Evolutionary conservation across 441 rosid genomes (phyloP).

Genomic region (Dalechampia spathulata): DNA sequence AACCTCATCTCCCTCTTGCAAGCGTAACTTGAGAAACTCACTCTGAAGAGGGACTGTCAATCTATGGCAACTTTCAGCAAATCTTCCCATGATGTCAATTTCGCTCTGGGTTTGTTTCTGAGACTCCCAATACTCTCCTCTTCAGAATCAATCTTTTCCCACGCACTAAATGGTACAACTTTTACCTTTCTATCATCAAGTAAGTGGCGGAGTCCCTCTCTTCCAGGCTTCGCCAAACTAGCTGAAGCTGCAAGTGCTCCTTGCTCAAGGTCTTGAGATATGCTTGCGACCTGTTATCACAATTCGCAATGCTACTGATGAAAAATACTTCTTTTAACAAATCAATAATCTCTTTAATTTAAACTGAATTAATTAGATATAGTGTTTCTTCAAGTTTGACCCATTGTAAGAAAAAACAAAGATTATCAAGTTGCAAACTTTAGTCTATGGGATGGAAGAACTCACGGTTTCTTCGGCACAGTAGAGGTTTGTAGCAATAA

Average conservation of each 20-base stretch:
- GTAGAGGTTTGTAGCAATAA: constrained; percentile 76
- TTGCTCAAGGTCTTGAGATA: constrained; percentile 53
- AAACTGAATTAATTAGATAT: no score
- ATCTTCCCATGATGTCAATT: constrained; percentile 52
- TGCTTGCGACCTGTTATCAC: constrained; percentile 55
- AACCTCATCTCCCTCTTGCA: background rate
- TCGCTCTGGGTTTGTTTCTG: constrained; percentile 62
- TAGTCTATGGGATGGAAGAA: background rate
- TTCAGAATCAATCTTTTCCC: constrained; percentile 70
- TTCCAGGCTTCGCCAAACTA: constrained; percentile 40
- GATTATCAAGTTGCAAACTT: background rate
- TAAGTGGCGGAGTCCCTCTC: constrained; percentile 58
- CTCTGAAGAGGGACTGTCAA: constrained; percentile 8
- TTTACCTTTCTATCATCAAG: constrained; percentile 39
- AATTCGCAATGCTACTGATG: constrained; percentile 1
- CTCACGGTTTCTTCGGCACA: constrained; percentile 91
- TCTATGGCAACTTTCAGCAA: constrained; percentile 33
- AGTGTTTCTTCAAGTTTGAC: no score
- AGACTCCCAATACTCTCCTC: constrained; percentile 56
- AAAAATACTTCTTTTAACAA: no score
- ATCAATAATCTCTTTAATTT: no score
- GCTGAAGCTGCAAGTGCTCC: constrained; percentile 28
- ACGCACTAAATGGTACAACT: constrained; percentile 42
- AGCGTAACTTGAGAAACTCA: background rate
- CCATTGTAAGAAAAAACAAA: no score